Conservation (phyloP, 1,139 yeast species). For the Sugiyamaella castrensis region DNA sequence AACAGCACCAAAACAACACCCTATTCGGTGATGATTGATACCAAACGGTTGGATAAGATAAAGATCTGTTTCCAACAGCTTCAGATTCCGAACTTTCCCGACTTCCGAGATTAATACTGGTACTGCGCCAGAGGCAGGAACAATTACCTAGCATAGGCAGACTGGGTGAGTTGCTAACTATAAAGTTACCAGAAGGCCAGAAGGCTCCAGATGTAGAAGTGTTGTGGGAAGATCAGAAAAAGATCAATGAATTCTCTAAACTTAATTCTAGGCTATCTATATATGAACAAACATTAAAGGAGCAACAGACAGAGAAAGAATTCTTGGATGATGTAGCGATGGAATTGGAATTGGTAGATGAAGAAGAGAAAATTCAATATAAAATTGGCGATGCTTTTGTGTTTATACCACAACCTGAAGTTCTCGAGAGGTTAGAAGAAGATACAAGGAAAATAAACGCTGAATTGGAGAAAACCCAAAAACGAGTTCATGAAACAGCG, state of each 20-base stretch:
- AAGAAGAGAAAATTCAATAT: slow-evolving; percentile 56
- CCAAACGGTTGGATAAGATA: too few relatives aligned
- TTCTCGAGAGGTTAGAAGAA: slow-evolving; percentile 60
- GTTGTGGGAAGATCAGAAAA: slow-evolving; percentile 82
- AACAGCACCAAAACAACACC: too few relatives aligned
- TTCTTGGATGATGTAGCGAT: slow-evolving; percentile 80
- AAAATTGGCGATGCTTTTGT: slow-evolving; percentile 78
- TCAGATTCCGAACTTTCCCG: too few relatives aligned
- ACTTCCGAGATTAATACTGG: too few relatives aligned
- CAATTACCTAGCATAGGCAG: too few relatives aligned
- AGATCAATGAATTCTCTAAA: slow-evolving; percentile 83
- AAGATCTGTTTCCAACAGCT: too few relatives aligned
- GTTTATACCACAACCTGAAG: slow-evolving; percentile 60
- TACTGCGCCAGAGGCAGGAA: too few relatives aligned
- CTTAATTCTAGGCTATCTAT: slow-evolving; percentile 68
- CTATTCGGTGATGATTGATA: too few relatives aligned
- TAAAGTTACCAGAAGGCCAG: slow-evolving; percentile 11
- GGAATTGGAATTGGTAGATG: slow-evolving; percentile 84
- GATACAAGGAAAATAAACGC: slow-evolving; percentile 54
- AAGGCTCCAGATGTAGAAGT: slow-evolving; percentile 53
- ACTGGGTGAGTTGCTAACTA: too few relatives aligned
- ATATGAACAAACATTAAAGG: slow-evolving; percentile 49
- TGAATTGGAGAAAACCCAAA: slow-evolving; percentile 48
- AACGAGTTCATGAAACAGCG: slow-evolving; percentile 51
- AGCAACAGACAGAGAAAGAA: slow-evolving; percentile 69